Conservation (phyloP, 257 asterid genomes). For the Cinchona pubescens region DNA sequence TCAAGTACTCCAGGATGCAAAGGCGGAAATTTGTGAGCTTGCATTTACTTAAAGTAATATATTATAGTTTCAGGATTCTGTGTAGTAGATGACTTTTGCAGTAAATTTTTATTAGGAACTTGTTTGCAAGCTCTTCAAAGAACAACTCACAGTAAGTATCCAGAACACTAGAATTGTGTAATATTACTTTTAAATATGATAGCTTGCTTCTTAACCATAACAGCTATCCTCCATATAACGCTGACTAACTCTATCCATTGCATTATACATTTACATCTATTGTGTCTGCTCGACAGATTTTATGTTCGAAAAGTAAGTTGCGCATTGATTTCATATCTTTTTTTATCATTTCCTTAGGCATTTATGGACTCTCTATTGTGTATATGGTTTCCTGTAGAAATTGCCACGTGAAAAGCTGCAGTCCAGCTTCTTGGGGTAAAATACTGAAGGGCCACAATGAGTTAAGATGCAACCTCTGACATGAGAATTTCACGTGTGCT, state of each 20-base stretch:
- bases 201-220: too few species aligned
- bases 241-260: constrained; percentile 11
- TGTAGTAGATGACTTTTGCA: constrained; percentile 13
- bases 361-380: not conserved
- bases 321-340: not conserved
- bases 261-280: constrained; percentile 31
- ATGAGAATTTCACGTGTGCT: not conserved
- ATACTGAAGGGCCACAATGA: not conserved
- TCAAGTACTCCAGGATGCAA: constrained; percentile 34
- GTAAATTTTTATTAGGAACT: constrained; percentile 37
- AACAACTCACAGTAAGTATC: constrained; percentile 47
- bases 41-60: not conserved
- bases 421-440: not conserved
- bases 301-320: constrained; percentile 46
- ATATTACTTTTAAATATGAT: not conserved
- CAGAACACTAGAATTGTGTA: too few species aligned
- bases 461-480: not conserved
- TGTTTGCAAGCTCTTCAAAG: constrained; percentile 57
- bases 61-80: not conserved
- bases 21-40: constrained; percentile 44
- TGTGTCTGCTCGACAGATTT: constrained; percentile 40
- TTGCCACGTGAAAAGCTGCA: not conserved
- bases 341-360: not conserved
- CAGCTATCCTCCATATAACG: not conserved
- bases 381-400: not conserved